Evolutionary conservation across 257 asterid genomes (phyloP), one percentile per base, ranked within the genome.

Genomic region (Cruciata laevipes): DNA sequence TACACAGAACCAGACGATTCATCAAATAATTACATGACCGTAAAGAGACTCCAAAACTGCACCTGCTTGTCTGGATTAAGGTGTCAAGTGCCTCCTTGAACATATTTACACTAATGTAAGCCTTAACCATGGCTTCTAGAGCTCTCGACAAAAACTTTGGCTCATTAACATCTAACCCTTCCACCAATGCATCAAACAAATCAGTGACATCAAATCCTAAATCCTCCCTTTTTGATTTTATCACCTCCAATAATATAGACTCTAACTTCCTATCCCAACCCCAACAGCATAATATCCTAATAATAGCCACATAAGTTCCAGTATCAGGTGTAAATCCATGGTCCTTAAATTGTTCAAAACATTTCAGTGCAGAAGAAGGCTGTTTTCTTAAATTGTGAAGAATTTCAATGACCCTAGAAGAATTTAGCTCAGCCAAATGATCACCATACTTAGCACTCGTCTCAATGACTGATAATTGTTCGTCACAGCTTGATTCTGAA

Each of bases 81-180:
- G 74, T 69, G 62, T 79, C 77, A 33, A 84, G 72, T 12, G 98
- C 95, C 76, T 92, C 88, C 63, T 87, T 87, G 70, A 89, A 89
- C 96, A 84, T 84, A 60, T 78, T 84, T 30, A 79, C 65, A 69
- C 77, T 73, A 70, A 69, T 90, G 69, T 82, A 87, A 62, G 79
- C 74, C 82, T 89, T 87, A 53, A 86, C 70, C 71, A 86, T 70
- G 16, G 79, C 84, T 80, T 78, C 85, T 38, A 89, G 77, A 71
- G 87, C 92, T 55, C 69, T 79, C 78, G 69, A 58, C 74, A 84
- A 65, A 7, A 86, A 79, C 61, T 70, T 52, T 6, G 76, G 73
- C 30, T 86, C 85, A 58, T 75, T 86, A 13, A 61, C 83, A 74
- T 73, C 69, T 30, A 83, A 42, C 69, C 74, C 90, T 77, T 85